phyloP scores from a whole-genome alignment of 2,329 filamentous ascomycete genomes.

The Colletotrichum sp. region DNA sequence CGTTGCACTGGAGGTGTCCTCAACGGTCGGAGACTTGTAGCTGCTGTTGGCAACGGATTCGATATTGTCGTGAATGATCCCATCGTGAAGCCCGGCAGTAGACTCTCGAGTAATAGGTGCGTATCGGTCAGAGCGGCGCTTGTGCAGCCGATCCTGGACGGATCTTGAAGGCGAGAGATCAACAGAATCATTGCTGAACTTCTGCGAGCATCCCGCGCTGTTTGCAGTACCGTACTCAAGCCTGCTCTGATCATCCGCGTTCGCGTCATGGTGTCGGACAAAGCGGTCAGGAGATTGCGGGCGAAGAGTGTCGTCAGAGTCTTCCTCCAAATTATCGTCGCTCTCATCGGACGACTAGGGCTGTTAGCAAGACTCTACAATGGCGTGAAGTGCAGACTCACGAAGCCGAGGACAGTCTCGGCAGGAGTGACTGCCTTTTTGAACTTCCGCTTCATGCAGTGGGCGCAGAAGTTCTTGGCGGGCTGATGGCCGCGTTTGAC shows the following conservation, averaged over 20 bases:
- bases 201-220: background rate
- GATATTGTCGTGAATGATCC: background rate
- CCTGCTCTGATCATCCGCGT: background rate
- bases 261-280: background rate
- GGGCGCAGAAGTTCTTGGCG: constrained; percentile 38
- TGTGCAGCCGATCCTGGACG: background rate
- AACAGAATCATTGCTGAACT: background rate
- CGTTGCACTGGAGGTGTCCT: background rate
- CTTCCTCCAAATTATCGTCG: background rate
- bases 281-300: background rate
- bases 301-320: background rate
- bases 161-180: background rate
- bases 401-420: constrained; percentile 8
- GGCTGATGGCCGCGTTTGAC: constrained; percentile 24
- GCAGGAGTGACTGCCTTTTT: background rate
- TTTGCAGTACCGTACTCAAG: background rate
- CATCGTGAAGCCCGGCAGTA: background rate
- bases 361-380: background rate
- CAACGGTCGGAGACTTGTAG: background rate
- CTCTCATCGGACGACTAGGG: constrained; percentile 15
- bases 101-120: background rate
- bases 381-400: background rate
- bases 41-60: background rate
- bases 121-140: background rate
- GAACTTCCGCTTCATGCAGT: constrained; percentile 31